Base-by-base conservation (phyloP, 768 basidiomycete species). In the Leccinum broughii region DNA sequence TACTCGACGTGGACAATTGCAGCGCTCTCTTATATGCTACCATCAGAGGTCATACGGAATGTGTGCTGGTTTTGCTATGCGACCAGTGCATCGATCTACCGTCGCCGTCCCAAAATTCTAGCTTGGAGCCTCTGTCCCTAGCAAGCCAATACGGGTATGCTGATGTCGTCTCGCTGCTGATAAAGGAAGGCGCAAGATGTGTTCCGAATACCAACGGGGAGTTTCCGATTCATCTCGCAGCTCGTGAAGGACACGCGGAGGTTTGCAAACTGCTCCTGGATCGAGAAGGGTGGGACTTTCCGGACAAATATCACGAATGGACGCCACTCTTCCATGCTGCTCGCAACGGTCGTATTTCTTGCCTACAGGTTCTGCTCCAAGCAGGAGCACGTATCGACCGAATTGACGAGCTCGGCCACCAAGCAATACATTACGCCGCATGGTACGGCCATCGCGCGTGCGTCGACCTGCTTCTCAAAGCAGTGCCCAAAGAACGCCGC, bases 241-340 rank as follows among this genome's bases (percentile, higher is more conserved):
- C 95, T 8, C 85, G 92, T 58, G 90, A 93, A 70, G 97, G 97
- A 4, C 95, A 97, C 63, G 83, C 83, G 8, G 84, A 87, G n/a
- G 85, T 97, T 20, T 96, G 95, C 72, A 81, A 77, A 59, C 74
- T 93, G 7, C 83, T 99, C 35, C 77, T 94, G 4, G 78, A 78
- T 32, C 85, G 85, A 44, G 88, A 85, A 53, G 93, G 87, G 41
- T 93, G 88, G 86, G 93, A 93, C 73, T 81, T 84, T 8, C 87
- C 89, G 1, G 97, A 99, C 81, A 98, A 95, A 75, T 98, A 96
- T 74, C 91, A 96, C 70, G 93, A 97, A 72, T 98, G 96, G 94
- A 98, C 95, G 7, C 97, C 97, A 26, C 81, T 98, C 49, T 94
- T 95, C 70, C 95, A 98, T 74, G 94, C 97, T 3, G 89, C 95